Percentiles rank a stretch among this genome's conserved stretches.
Conservation (phyloP, 2,329 filamentous ascomycete species). For the Orbilia brochopaga region DNA sequence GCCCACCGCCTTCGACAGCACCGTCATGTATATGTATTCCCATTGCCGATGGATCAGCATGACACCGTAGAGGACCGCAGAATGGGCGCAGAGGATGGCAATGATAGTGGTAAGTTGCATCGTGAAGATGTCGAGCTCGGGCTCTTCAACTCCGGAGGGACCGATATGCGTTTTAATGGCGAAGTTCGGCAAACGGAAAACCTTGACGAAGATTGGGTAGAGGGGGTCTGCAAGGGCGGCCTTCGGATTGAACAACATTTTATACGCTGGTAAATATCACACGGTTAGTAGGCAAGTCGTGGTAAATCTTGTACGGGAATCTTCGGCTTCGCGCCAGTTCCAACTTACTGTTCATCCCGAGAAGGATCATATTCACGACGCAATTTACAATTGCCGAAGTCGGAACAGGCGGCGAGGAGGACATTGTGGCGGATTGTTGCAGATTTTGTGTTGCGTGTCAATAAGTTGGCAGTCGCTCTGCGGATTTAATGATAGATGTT, state of each 20-base stretch:
- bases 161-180: constrained; percentile 28
- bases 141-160: constrained; percentile 24
- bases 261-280: constrained; percentile 22
- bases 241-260: constrained; percentile 44
- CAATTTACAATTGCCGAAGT: constrained; percentile 48
- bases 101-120: constrained; percentile 44
- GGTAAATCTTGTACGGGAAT: background rate
- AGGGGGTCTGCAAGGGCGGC: constrained; percentile 36
- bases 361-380: constrained; percentile 39
- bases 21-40: constrained; percentile 48
- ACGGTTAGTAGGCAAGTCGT: background rate
- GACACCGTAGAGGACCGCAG: constrained; percentile 34
- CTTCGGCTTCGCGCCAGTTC: background rate
- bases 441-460: constrained; percentile 22
- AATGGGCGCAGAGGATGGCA: constrained; percentile 45
- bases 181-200: constrained; percentile 39
- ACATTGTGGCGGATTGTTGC: constrained; percentile 36
- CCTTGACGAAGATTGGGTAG: constrained; percentile 44
- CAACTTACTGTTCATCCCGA: constrained; percentile 25
- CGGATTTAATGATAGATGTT: background rate
- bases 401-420: constrained; percentile 28
- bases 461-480: too few relatives aligned
- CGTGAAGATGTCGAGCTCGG: constrained; percentile 27
- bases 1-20: constrained; percentile 37
- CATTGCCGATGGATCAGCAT: constrained; percentile 38